Conservation (phyloP, 257 asterid species). For the Echites panduratus region DNA sequence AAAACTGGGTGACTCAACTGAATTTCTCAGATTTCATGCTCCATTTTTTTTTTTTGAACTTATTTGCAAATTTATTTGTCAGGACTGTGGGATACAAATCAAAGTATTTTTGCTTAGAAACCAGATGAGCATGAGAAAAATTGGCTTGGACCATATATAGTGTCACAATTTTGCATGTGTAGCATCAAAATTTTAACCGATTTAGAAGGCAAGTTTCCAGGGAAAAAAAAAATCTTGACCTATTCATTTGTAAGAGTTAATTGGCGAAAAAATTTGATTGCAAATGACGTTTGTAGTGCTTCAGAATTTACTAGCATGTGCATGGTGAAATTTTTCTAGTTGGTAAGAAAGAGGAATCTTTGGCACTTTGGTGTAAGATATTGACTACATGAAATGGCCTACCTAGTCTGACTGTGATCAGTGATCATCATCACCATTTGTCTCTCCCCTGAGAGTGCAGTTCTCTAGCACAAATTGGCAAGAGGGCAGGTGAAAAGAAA, state of each 20-base stretch:
- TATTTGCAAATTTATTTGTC: not conserved
- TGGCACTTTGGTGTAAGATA: not conserved
- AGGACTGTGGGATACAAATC: not conserved
- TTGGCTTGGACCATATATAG: too few relatives aligned
- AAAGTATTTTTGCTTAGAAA: not conserved
- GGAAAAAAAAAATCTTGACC: too few relatives aligned
- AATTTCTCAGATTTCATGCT: slow-evolving; percentile 1
- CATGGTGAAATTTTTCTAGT: not conserved
- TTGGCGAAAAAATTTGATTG: not conserved
- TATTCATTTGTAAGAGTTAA: too few relatives aligned
- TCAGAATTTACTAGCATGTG: not conserved
- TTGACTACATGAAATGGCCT: not conserved
- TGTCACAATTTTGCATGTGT: too few relatives aligned
- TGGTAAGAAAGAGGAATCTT: not conserved
- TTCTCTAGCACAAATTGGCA: not conserved
- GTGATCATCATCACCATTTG: not conserved
- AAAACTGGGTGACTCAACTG: too few relatives aligned
- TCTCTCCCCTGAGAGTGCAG: not conserved
- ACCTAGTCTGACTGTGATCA: not conserved
- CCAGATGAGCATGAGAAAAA: not conserved
- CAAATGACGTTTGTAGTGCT: not conserved
- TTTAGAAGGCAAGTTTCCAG: too few relatives aligned
- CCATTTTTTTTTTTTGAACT: not conserved
- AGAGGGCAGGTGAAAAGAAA: not conserved
- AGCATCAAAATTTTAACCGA: too few relatives aligned